Conservation (phyloP, 2,329 filamentous ascomycete species). For the Epichloe uncinata region DNA sequence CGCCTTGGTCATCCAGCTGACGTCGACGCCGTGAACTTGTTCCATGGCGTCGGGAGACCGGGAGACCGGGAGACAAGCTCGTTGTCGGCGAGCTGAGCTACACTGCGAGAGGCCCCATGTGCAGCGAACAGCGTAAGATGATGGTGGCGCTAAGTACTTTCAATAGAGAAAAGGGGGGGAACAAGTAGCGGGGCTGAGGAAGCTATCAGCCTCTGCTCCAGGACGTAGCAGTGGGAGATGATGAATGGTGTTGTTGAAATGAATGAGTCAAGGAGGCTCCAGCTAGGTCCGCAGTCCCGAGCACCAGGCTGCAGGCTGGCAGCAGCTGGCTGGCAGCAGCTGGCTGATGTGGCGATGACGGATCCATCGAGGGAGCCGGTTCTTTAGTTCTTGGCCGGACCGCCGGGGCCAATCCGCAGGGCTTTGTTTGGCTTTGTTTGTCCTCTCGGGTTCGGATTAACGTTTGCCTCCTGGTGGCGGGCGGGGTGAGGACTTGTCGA, state of each 20-base stretch:
- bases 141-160: not conserved
- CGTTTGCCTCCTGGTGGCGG: no score
- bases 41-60: conserved; percentile 46
- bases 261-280: not conserved
- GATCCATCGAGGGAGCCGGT: not conserved
- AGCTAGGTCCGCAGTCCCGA: not conserved
- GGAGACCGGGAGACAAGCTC: conserved; percentile 1
- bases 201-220: not conserved
- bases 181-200: not conserved
- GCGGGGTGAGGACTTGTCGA: no score
- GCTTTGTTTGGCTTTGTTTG: no score
- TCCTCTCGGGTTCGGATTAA: no score
- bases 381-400: no score
- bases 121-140: not conserved
- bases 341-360: not conserved
- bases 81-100: not conserved
- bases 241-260: not conserved
- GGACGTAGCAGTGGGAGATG: not conserved
- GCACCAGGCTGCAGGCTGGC: not conserved
- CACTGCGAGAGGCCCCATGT: not conserved
- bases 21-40: conserved; percentile 69
- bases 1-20: conserved; percentile 79
- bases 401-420: no score
- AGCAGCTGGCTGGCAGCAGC: not conserved
- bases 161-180: not conserved